These are phyloP conservation scores for Naganishia kalamii DNA, from an alignment of 768 basidiomycete species.

Conservation along the genomic window DNA sequence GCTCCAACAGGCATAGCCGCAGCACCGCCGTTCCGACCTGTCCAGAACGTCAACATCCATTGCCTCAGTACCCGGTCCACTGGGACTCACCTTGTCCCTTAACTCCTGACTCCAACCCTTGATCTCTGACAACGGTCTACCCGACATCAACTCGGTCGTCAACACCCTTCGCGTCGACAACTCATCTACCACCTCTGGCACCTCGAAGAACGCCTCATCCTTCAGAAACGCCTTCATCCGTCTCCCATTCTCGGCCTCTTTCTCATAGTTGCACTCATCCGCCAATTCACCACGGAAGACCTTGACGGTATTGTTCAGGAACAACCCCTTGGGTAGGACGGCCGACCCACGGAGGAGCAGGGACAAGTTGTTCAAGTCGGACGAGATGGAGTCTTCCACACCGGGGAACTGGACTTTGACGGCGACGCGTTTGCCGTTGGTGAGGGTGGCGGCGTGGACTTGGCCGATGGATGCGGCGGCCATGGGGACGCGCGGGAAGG, in stretches of 20 bases:
- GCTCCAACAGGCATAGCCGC: conserved; percentile 78
- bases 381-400: conserved; percentile 75
- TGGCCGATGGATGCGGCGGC: conserved; percentile 97
- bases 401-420: conserved; percentile 92
- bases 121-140: conserved; percentile 70
- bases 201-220: conserved; percentile 63
- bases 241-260: conserved; percentile 68
- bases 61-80: neutral
- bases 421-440: conserved; percentile 47
- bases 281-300: conserved; percentile 83
- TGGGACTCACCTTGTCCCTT: conserved; percentile 60
- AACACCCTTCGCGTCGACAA: conserved; percentile 74
- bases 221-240: conserved; percentile 51
- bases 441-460: conserved; percentile 71
- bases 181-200: conserved; percentile 75
- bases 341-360: conserved; percentile 71
- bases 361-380: conserved; percentile 79
- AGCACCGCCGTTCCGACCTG: conserved; percentile 80
- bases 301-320: conserved; percentile 77
- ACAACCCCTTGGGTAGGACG: conserved; percentile 79
- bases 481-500: conserved; percentile 79
- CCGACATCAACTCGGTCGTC: conserved; percentile 79
- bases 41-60: neutral
- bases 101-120: conserved; percentile 53
- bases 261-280: conserved; percentile 84